Evolutionary conservation across 768 basidiomycete genomes (phyloP), one percentile per base, ranked within the genome.

Genomic region (Auricularia sp.): DNA sequence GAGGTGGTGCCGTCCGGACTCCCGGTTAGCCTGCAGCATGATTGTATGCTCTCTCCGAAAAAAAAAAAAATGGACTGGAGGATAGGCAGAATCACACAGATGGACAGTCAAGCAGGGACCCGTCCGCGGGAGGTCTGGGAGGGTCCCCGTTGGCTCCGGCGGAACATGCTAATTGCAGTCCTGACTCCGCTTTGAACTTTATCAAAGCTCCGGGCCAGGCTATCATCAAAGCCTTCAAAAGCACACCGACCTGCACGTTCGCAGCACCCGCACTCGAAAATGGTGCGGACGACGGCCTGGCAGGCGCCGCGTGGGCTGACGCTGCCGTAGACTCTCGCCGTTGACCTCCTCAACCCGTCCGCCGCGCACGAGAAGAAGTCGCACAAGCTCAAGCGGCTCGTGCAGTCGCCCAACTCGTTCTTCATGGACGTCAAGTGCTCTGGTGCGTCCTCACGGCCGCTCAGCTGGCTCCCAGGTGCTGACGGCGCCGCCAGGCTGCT

Each of bases 391-490:
- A 98, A 99, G 86, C 89, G 94, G 76, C 88, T 98, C 72, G 97
- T 99, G 71, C 97, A 98, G 80, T 88, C 88, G 62, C 97, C 97
- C 69, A 93, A 98, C 80, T 98, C 96, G 42, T 98, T 92, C 81
- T 98, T 98, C 81, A 98, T 99, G 97, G 97, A 99, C 73, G 95
- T 98, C 72, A 99, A 98, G 79, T 98, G 96, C 80, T 88, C 96
- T 71, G 94, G 92, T 93, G 67, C 66, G 87, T 79, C 34, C n/a
- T 18, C 42, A 8, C 43, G 4, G 42, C 67, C 65, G 68, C 69
- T 29, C 63, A 64, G 21, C 33, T 10, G 0, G 16, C 54, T 33
- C n/a, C 61, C 63, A 66, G 69, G 65, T 67, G 47, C 39, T 53
- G 35, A 58, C 64, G 62, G 63, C 65, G 56, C 64, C 8, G 39